Evolutionary conservation across 2,329 filamentous ascomycete genomes (phyloP).

Genomic region (Ceratocystis harringtonii): DNA sequence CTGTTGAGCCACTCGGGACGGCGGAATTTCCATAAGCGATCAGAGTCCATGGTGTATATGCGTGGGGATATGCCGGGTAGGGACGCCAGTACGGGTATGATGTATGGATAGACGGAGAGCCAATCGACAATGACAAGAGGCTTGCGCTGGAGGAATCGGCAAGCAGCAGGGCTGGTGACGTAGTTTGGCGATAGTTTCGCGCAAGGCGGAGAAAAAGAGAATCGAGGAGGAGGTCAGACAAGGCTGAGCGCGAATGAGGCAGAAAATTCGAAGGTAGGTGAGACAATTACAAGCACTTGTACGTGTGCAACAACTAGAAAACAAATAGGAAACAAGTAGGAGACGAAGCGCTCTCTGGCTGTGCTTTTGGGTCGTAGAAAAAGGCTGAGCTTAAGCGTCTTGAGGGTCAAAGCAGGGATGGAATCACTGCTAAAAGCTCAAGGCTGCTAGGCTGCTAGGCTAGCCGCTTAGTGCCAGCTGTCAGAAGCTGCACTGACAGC

Average conservation of each 20-base stretch:
- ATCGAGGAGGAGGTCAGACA: not conserved
- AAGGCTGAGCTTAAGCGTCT: constrained; percentile 3
- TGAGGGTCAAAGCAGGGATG: constrained; percentile 9
- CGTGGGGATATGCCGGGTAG: not conserved
- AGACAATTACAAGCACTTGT: not conserved
- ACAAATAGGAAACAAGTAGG: not conserved
- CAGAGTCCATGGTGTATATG: constrained; percentile 38
- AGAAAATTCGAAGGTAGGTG: not conserved
- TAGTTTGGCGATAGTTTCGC: constrained; percentile 7
- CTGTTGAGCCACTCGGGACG: constrained; percentile 53
- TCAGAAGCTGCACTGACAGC: not conserved
- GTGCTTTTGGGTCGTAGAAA: not conserved
- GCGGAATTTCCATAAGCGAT: constrained; percentile 52
- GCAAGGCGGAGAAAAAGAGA: constrained; percentile 1
- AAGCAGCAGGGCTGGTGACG: constrained; percentile 7
- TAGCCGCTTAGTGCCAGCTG: not conserved
- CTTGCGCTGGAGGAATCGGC: not conserved
- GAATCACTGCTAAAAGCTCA: not conserved
- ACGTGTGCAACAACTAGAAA: not conserved
- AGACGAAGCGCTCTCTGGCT: constrained; percentile 2
- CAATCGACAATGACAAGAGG: not conserved
- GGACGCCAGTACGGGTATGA: not conserved
- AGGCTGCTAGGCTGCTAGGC: not conserved
- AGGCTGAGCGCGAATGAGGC: not conserved
- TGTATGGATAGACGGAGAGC: not conserved